These are phyloP conservation scores for Aspergillus sp. DNA, from an alignment of 2,329 filamentous ascomycete genomes.

Conservation along the genomic window DNA sequence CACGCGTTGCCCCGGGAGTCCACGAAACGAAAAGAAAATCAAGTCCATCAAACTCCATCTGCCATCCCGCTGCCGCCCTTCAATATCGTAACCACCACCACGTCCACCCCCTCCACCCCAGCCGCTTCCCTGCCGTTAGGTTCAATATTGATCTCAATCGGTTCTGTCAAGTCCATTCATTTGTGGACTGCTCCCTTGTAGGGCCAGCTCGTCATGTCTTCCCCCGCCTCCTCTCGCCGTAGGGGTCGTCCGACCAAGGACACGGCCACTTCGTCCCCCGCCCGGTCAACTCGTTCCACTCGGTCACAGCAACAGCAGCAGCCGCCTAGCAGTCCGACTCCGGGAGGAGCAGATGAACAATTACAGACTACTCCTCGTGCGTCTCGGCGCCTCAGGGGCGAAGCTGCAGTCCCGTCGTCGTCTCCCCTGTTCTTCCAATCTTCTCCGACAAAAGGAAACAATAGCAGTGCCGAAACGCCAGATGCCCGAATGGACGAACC, in stretches of 20 bases:
- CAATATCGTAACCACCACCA: slow-evolving; percentile 18
- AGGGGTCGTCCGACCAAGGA: slow-evolving; percentile 42
- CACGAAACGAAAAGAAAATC: slow-evolving; percentile 12
- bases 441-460: slow-evolving; percentile 52
- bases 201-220: slow-evolving; percentile 39
- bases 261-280: slow-evolving; percentile 40
- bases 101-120: slow-evolving; percentile 12
- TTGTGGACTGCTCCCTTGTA: slow-evolving; percentile 1
- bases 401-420: slow-evolving; percentile 57
- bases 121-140: neutral
- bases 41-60: slow-evolving; percentile 9
- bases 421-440: slow-evolving; percentile 79
- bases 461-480: slow-evolving; percentile 39
- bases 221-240: slow-evolving; percentile 41
- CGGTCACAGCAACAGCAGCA: slow-evolving; percentile 32
- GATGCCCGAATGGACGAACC: slow-evolving; percentile 45
- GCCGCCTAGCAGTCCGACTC: slow-evolving; percentile 32
- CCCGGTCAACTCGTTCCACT: slow-evolving; percentile 32
- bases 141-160: slow-evolving; percentile 2
- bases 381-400: slow-evolving; percentile 41
- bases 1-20: slow-evolving; percentile 22
- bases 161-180: slow-evolving; percentile 4
- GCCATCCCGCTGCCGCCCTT: slow-evolving; percentile 14
- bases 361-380: slow-evolving; percentile 48
- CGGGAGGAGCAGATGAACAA: slow-evolving; percentile 15